These are phyloP conservation scores for Macrophomina pseudophaseolina DNA, from an alignment of 2,329 filamentous ascomycete species.

Conservation along the genomic window DNA sequence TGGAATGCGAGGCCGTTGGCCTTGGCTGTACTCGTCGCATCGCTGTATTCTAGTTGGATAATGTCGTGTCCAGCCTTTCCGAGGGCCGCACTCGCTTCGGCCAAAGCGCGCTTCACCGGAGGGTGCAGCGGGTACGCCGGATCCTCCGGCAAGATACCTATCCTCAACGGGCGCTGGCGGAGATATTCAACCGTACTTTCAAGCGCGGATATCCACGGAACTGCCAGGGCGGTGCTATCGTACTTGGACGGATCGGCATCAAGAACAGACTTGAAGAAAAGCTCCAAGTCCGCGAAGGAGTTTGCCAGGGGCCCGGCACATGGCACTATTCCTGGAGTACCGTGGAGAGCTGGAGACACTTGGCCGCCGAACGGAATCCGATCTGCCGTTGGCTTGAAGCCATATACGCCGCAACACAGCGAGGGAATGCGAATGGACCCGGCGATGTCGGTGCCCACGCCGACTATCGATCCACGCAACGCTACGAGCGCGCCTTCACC, in stretches of 20 bases:
- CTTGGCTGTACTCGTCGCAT: not conserved
- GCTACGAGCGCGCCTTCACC: slow-evolving; percentile 63
- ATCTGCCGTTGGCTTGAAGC: slow-evolving; percentile 41
- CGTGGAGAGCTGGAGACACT: slow-evolving; percentile 49
- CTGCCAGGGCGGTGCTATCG: slow-evolving; percentile 49
- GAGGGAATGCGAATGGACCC: slow-evolving; percentile 28
- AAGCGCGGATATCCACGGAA: slow-evolving; percentile 51
- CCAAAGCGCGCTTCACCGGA: slow-evolving; percentile 44
- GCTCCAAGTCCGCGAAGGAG: slow-evolving; percentile 56
- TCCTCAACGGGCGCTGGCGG: slow-evolving; percentile 24
- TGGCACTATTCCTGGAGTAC: slow-evolving; percentile 52
- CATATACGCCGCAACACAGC: slow-evolving; percentile 23
- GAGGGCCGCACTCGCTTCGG: slow-evolving; percentile 48
- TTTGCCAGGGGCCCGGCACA: slow-evolving; percentile 59
- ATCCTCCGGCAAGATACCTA: slow-evolving; percentile 20
- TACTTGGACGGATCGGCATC: slow-evolving; percentile 58
- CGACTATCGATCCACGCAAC: slow-evolving; percentile 58
- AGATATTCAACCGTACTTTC: not conserved
- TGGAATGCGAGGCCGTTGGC: not conserved
- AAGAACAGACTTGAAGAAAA: slow-evolving; percentile 61
- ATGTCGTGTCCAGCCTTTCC: slow-evolving; percentile 53
- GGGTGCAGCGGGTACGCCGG: slow-evolving; percentile 17
- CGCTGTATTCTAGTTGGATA: slow-evolving; percentile 28
- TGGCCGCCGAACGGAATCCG: slow-evolving; percentile 48
- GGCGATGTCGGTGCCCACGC: slow-evolving; percentile 47